Evolutionary conservation across 2,329 filamentous ascomycete species (phyloP), one percentile per base, ranked within the genome.

Genomic region (Diplodia sapinea): DNA sequence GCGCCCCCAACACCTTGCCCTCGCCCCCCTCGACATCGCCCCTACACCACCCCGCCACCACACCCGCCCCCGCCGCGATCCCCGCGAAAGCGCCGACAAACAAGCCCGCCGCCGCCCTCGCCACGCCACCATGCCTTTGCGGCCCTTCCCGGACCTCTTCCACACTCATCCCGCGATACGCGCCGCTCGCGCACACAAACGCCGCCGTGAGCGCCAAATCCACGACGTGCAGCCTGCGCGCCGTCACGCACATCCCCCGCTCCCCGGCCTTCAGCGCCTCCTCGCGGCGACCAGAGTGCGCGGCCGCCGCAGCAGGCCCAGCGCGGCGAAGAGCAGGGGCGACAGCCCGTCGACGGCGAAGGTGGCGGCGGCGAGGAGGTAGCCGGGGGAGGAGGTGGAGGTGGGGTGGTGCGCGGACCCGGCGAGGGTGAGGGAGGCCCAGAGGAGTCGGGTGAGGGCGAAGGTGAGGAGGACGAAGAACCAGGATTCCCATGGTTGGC

Each of bases 341-440:
- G 33, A 43, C 2, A 65, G 33, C 20, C 31, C 62, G 50, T 65
- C 62, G 62, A 43, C 33, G 62, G 62, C 62, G 23, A 65, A 15
- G 20, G 62, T 65, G 1, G 62, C 62, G 50, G 62, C 62, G 13
- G 62, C 12, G n/a, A n/a, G n/a, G n/a, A n/a, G n/a, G n/a, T n/a
- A n/a, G n/a, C n/a, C n/a, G n/a, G n/a, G n/a, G n/a, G n/a, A n/a
- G n/a, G n/a, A n/a, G n/a, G n/a, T n/a, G n/a, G n/a, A n/a, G n/a
- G n/a, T n/a, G n/a, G n/a, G n/a, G n/a, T n/a, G n/a, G n/a, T n/a
- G n/a, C n/a, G n/a, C n/a, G n/a, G n/a, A n/a, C n/a, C n/a, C n/a
- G 17, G 47, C 47, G 5, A 64, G 61, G 4, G 23, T 3, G 29
- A 64, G 61, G 15, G 47, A 8, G 17, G 29, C 61, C 12, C 26